A percentile compares a stretch with the other conserved stretches of the same genome.
Conservation (phyloP, 371 early-diverging fungal genomes). For the Rhizopus sp. region DNA sequence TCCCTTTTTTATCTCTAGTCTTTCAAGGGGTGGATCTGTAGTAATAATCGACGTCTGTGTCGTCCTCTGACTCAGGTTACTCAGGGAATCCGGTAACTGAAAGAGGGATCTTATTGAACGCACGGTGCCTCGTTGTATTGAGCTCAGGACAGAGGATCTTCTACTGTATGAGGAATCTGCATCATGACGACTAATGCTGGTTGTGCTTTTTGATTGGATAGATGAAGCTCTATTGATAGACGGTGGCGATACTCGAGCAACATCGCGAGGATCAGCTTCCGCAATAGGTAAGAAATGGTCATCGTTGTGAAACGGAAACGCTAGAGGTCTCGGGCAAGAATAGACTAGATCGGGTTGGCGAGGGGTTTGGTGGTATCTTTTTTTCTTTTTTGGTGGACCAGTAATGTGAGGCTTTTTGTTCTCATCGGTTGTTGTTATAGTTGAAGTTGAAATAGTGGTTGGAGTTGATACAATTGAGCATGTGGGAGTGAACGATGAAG, state of each 20-base stretch:
- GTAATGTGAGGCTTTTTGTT: neutral
- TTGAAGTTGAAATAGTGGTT: neutral
- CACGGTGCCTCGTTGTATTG: slow-evolving; percentile 46
- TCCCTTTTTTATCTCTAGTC: slow-evolving; percentile 36
- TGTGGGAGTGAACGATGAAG: slow-evolving; percentile 36
- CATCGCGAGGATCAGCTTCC: slow-evolving; percentile 54
- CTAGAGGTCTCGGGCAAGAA: slow-evolving; percentile 51
- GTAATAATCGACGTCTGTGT: slow-evolving; percentile 7
- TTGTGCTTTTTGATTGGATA: slow-evolving; percentile 19
- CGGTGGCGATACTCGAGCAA: slow-evolving; percentile 41
- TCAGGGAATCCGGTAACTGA: slow-evolving; percentile 30
- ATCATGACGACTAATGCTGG: slow-evolving; percentile 14
- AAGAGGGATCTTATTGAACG: slow-evolving; percentile 47
- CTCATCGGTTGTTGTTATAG: neutral
- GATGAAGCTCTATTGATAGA: slow-evolving; percentile 20
- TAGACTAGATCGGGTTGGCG: slow-evolving; percentile 50
- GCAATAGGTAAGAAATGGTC: slow-evolving; percentile 54
- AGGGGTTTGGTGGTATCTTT: slow-evolving; percentile 28
- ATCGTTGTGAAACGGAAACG: slow-evolving; percentile 58
- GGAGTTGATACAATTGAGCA: neutral
- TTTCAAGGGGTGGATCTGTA: slow-evolving; percentile 1
- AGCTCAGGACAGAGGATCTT: slow-evolving; percentile 33
- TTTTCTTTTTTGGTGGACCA: slow-evolving; percentile 21
- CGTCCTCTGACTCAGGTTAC: slow-evolving; percentile 11
- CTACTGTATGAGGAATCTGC: slow-evolving; percentile 28